These are phyloP conservation scores for Silene noctiflora DNA, from an alignment of 179 eudicot species.

Conservation along the genomic window DNA sequence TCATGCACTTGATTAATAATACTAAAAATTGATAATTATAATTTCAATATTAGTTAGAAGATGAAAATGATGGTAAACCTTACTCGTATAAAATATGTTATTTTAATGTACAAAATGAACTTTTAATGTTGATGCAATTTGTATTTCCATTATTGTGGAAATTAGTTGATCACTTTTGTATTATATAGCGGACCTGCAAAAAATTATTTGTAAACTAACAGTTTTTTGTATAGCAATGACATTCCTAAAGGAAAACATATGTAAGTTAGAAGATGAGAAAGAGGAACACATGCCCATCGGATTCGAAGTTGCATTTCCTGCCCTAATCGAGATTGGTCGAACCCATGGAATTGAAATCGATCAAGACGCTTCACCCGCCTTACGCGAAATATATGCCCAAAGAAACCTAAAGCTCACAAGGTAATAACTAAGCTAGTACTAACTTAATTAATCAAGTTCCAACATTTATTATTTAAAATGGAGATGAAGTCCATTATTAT, in stretches of 20 bases:
- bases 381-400: conserved; percentile 55
- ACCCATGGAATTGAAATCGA: conserved; percentile 50
- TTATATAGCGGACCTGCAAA: no score
- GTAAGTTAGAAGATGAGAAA: conserved; percentile 60
- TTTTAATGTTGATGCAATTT: no score
- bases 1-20: no score
- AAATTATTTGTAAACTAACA: no score
- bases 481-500: not conserved
- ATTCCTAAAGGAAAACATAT: conserved; percentile 38
- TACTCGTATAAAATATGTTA: no score
- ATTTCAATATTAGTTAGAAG: no score
- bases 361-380: conserved; percentile 33
- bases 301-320: conserved; percentile 86
- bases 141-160: no score
- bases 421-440: conserved; percentile 32
- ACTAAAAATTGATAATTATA: no score
- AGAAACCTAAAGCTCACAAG: conserved; percentile 69
- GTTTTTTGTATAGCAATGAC: not conserved
- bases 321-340: conserved; percentile 61
- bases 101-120: no score
- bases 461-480: not conserved
- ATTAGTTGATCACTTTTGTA: no score
- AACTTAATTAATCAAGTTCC: not conserved
- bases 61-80: no score
- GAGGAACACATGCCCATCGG: conserved; percentile 88